Base-by-base conservation (phyloP, 1,139 yeast species). In the Geotrichum restrictum region DNA sequence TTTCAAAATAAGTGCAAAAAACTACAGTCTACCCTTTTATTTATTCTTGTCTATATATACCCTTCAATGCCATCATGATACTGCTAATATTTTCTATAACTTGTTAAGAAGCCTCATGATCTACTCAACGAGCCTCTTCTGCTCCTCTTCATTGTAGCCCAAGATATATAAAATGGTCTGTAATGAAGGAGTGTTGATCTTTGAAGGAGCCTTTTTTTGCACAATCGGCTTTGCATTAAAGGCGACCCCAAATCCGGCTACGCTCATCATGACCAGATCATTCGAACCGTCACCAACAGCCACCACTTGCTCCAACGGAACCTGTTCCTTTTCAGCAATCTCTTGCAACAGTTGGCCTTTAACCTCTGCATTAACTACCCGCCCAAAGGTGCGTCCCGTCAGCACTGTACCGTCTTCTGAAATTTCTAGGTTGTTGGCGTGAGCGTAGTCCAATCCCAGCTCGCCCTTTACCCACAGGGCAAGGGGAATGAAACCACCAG, bases 251-350 rank as follows among this genome's bases (percentile, higher is more conserved):
- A 82, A 87, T 0, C 98, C 98, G 1, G 96, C 97, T 18, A 72
- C 81, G 2, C 75, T 79, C 98, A 94, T 93, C 91, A 95, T 95
- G 42, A 80, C 80, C 66, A 94, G 74, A 69, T 94, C 99, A 64
- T 94, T 94, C 24, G 98, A 96, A 32, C 98, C 98, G 67, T 94
- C 98, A 31, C 99, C 99, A 37, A 94, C 88, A 39, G 98, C 98
- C 48, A 88, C 84, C 0, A 64, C 69, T 16, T 76, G 67, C 41
- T 69, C 70, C 3, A 85, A 72, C 27, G 80, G 80, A 32, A 91
- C 76, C 3, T 70, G 69, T 59, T 87, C 88, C 52, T 77, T 77
- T 2, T 67, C 60, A 1, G 96, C 94, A 42, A 93, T 81, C 62
- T 81, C 79, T 47, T 76, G 69, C 51, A 93, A 73, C 21, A 93